Conservation (phyloP, 2,329 filamentous ascomycete genomes). For the Colletotrichum caudatum region DNA sequence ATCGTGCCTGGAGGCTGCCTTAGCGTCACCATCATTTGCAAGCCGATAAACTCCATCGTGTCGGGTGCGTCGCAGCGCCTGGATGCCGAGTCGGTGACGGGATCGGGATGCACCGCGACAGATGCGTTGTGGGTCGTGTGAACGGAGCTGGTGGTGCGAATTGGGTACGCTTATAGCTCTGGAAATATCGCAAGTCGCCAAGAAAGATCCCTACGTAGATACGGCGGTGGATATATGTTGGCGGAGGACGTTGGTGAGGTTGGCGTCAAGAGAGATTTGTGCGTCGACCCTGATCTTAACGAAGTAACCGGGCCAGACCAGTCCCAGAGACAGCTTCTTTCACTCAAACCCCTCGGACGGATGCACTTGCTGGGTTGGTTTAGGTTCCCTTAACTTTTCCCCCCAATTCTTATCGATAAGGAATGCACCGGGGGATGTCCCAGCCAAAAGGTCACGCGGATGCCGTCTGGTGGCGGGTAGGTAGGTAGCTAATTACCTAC, state of each 20-base stretch:
- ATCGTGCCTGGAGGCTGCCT: slow-evolving; percentile 72
- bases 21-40: slow-evolving; percentile 80
- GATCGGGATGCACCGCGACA: slow-evolving; percentile 21
- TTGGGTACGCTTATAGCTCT: neutral
- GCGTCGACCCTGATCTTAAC: slow-evolving; percentile 28
- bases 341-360: slow-evolving; percentile 32
- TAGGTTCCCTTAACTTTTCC: slow-evolving; percentile 41
- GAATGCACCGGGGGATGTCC: slow-evolving; percentile 19
- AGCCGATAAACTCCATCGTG: slow-evolving; percentile 79
- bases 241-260: slow-evolving; percentile 11
- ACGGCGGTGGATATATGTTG: slow-evolving; percentile 3
- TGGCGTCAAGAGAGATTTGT: slow-evolving; percentile 19
- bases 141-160: neutral
- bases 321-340: slow-evolving; percentile 35
- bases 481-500: too few species aligned
- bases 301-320: slow-evolving; percentile 21
- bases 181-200: slow-evolving; percentile 13
- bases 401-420: slow-evolving; percentile 39
- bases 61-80: slow-evolving; percentile 28
- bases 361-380: slow-evolving; percentile 33
- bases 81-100: slow-evolving; percentile 28
- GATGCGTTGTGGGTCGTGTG: slow-evolving; percentile 3
- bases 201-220: neutral
- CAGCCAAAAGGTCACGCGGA: slow-evolving; percentile 28
- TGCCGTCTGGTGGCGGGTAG: slow-evolving; percentile 19